Percentiles rank a stretch among this genome's conserved stretches.
phyloP scores from a whole-genome alignment of 2,329 filamentous ascomycete species.

The Emericellopsis atlantica region DNA sequence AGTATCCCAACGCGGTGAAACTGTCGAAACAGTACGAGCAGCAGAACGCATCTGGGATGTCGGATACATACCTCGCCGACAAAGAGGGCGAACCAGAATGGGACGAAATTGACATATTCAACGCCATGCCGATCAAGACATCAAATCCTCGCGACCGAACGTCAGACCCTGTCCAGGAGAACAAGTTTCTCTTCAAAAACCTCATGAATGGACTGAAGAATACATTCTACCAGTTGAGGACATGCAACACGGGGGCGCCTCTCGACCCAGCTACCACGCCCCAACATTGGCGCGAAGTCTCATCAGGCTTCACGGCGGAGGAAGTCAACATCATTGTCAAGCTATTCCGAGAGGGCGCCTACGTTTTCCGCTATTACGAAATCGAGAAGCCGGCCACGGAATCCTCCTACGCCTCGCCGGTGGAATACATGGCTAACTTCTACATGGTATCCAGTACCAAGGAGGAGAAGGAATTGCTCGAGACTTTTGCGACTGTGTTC shows the following conservation, averaged over 20 bases:
- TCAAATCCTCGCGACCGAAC: conserved; percentile 82
- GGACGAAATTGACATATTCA: conserved; percentile 98
- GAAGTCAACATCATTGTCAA: conserved; percentile 96
- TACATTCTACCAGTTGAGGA: conserved; percentile 87
- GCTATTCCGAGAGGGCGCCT: conserved; percentile 89
- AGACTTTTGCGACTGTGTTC: conserved; percentile 96
- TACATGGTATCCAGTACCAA: conserved; percentile 90
- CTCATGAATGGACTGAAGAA: conserved; percentile 92
- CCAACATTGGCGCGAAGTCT: conserved; percentile 87
- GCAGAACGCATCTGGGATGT: conserved; percentile 46
- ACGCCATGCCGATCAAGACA: conserved; percentile 89
- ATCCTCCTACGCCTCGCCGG: conserved; percentile 63
- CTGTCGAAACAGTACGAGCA: conserved; percentile 66
- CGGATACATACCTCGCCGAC: conserved; percentile 77
- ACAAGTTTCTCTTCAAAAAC: conserved; percentile 96
- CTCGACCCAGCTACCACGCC: conserved; percentile 73
- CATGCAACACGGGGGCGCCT: conserved; percentile 64
- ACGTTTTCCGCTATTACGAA: conserved; percentile 94
- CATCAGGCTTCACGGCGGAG: conserved; percentile 92
- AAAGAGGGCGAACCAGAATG: conserved; percentile 75
- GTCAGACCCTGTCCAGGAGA: conserved; percentile 84
- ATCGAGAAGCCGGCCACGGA: conserved; percentile 68
- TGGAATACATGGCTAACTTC: conserved; percentile 88
- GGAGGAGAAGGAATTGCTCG: conserved; percentile 93
- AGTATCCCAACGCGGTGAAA: conserved; percentile 91